Conservation (phyloP, 2,329 filamentous ascomycete genomes). For the Berkeleyomyces rouxiae region DNA sequence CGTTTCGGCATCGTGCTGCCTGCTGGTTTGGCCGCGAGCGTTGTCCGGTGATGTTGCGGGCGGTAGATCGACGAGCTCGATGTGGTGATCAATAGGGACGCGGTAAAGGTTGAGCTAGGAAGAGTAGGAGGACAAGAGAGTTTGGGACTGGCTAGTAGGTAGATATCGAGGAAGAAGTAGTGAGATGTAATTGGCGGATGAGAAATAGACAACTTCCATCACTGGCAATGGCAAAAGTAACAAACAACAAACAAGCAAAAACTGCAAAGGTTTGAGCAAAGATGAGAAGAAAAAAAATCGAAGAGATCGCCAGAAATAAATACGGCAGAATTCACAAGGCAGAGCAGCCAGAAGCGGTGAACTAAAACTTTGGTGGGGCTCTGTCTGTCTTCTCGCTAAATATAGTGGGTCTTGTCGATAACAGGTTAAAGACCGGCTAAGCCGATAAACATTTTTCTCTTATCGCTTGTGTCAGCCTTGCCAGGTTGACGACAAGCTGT, state of each 20-base stretch:
- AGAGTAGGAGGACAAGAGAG: too few relatives aligned
- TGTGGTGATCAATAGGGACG: too few relatives aligned
- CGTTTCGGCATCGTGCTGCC: background rate
- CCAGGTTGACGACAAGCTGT: constrained; percentile 3
- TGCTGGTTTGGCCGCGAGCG: background rate
- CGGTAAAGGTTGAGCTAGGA: too few relatives aligned
- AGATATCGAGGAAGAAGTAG: too few relatives aligned
- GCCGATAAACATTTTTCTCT: constrained; percentile 9
- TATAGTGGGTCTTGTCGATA: background rate
- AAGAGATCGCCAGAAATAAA: background rate
- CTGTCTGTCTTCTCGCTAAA: background rate
- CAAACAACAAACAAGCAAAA: background rate
- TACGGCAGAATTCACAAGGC: constrained; percentile 1
- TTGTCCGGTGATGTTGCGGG: too few relatives aligned
- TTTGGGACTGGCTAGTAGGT: too few relatives aligned
- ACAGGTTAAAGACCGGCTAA: constrained; percentile 4
- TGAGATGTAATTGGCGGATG: too few relatives aligned
- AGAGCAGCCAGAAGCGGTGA: background rate
- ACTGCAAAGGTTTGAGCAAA: background rate
- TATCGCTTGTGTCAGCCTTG: background rate
- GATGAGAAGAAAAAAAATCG: background rate
- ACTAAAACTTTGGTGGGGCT: background rate
- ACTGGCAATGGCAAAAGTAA: background rate
- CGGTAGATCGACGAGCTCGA: too few relatives aligned
- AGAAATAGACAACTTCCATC: background rate